Evolutionary conservation across 441 rosid genomes (phyloP).

Genomic region (Gossypium lobatum): DNA sequence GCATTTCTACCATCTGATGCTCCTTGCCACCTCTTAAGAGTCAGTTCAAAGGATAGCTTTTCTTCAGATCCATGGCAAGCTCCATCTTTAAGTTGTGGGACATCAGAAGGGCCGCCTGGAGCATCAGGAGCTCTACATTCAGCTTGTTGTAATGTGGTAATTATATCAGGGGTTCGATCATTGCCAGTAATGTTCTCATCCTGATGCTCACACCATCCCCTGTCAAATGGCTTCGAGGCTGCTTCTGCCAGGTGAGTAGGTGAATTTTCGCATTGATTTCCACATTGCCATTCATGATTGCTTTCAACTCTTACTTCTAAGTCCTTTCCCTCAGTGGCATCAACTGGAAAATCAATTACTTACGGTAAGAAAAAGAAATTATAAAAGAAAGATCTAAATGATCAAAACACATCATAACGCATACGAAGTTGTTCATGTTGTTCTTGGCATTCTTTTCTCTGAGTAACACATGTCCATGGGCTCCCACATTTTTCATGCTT

Average conservation of each 20-base stretch:
- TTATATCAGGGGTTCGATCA: constrained; percentile 14
- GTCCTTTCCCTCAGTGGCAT: constrained; percentile 27
- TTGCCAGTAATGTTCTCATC: constrained; percentile 22
- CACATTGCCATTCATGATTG: constrained; percentile 23
- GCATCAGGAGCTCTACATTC: constrained; percentile 27
- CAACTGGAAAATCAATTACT: constrained; percentile 20
- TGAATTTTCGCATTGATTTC: constrained; percentile 19
- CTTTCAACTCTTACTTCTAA: constrained; percentile 26
- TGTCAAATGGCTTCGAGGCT: constrained; percentile 22
- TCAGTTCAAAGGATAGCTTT: constrained; percentile 36
- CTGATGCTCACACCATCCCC: constrained; percentile 20
- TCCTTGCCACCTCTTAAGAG: constrained; percentile 38
- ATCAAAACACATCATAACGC: not conserved
- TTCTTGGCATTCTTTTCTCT: constrained; percentile 25
- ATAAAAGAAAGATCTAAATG: not conserved
- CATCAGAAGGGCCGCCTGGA: constrained; percentile 24
- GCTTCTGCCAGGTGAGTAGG: constrained; percentile 20
- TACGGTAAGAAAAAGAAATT: not conserved
- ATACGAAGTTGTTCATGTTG: constrained; percentile 36
- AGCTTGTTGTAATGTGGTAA: constrained; percentile 18
- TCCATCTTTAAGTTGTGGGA: constrained; percentile 33
- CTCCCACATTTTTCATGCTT: constrained; percentile 40
- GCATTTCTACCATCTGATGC: constrained; percentile 26
- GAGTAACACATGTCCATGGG: constrained; percentile 22
- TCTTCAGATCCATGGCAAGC: constrained; percentile 28